Evolutionary conservation across 106 monocot species (phyloP).

Genomic region (Platanthera guangdongensis): DNA sequence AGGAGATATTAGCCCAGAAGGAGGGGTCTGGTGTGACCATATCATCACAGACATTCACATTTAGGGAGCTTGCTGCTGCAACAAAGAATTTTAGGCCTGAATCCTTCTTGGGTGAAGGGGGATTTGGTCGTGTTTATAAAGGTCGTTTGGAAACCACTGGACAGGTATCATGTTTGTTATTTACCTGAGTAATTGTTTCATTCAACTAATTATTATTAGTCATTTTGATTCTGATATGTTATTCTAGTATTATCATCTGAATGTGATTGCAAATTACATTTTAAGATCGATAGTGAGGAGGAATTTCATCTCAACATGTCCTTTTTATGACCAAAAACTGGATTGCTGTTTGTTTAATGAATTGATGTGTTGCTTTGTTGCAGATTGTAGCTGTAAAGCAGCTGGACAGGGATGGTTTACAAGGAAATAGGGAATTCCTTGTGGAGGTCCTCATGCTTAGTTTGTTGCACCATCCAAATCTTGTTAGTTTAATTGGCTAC

Average conservation of each 20-base stretch:
- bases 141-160: constrained; percentile 36
- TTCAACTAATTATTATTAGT: neutral
- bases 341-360: neutral
- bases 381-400: constrained; percentile 40
- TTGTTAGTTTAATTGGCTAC: constrained; percentile 38
- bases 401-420: constrained; percentile 30
- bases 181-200: neutral
- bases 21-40: constrained; percentile 28
- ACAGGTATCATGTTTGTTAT: constrained; percentile 24
- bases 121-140: constrained; percentile 47
- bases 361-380: constrained; percentile 2
- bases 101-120: constrained; percentile 46
- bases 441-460: constrained; percentile 48
- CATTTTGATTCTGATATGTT: neutral
- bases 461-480: constrained; percentile 32
- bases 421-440: constrained; percentile 39
- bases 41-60: constrained; percentile 41
- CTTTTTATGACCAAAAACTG: neutral
- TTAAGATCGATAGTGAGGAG: neutral
- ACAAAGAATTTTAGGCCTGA: constrained; percentile 36
- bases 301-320: neutral
- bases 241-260: neutral
- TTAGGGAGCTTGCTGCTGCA: constrained; percentile 32
- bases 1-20: constrained; percentile 15
- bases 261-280: neutral